Conservation (phyloP, 1,139 yeast genomes). For the Diutina mesorugosa region DNA sequence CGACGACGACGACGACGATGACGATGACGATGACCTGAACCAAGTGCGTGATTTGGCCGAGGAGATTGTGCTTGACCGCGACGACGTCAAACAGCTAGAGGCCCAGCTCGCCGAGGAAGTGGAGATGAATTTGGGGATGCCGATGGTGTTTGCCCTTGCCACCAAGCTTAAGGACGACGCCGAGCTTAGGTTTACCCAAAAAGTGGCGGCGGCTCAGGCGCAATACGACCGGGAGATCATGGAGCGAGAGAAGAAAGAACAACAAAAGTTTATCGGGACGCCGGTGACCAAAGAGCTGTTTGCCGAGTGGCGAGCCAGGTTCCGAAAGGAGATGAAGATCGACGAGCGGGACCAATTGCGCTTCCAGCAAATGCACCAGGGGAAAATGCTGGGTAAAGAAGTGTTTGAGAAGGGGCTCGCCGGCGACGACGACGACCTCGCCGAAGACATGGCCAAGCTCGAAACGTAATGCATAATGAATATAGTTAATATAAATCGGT, state of each 20-base stretch:
- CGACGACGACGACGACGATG: conserved; percentile 16
- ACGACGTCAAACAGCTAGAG: conserved; percentile 30
- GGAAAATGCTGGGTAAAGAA: conserved; percentile 75
- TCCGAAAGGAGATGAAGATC: conserved; percentile 46
- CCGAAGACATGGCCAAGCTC: conserved; percentile 10
- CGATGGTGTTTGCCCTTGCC: conserved; percentile 70
- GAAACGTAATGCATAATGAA: neutral
- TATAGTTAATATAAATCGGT: neutral
- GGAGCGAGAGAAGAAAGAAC: conserved; percentile 51
- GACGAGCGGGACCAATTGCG: conserved; percentile 39
- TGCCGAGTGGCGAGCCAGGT: conserved; percentile 52
- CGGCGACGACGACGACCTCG: conserved; percentile 36
- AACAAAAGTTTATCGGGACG: conserved; percentile 72
- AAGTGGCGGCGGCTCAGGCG: conserved; percentile 42
- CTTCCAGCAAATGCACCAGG: conserved; percentile 47
- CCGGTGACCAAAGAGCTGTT: conserved; percentile 67
- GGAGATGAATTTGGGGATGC: conserved; percentile 72
- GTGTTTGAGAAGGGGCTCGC: conserved; percentile 85
- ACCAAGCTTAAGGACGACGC: conserved; percentile 71
- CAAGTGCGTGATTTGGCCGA: conserved; percentile 44
- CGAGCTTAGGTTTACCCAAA: conserved; percentile 48
- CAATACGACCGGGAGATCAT: conserved; percentile 44
- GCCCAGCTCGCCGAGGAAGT: conserved; percentile 46
- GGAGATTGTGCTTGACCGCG: conserved; percentile 32
- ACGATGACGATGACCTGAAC: conserved; percentile 6